Conservation (phyloP, 2,329 filamentous ascomycete species). For the Rasamsonia emersonii region DNA sequence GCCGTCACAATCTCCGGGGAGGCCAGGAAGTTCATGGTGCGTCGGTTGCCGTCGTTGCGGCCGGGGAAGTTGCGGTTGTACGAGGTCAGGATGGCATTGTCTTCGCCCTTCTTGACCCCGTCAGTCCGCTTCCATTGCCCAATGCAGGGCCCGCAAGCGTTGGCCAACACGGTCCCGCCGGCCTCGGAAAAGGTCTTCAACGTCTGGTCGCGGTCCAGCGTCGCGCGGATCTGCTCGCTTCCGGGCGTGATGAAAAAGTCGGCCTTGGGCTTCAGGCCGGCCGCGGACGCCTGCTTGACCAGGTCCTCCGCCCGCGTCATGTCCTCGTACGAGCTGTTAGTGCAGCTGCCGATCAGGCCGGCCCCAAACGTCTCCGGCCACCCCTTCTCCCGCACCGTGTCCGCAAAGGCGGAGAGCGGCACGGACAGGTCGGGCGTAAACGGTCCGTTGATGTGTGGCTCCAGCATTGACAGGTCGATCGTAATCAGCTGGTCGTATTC, state of each 20-base stretch:
- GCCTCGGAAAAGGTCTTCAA: conserved; percentile 77
- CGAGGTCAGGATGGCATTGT: conserved; percentile 90
- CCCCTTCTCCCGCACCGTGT: conserved; percentile 69
- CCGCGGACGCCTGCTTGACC: conserved; percentile 79
- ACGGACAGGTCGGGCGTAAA: conserved; percentile 95
- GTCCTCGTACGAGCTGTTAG: conserved; percentile 97
- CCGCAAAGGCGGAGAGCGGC: conserved; percentile 81
- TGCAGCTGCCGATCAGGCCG: conserved; percentile 94
- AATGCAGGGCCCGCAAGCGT: conserved; percentile 90
- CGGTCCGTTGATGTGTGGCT: conserved; percentile 94
- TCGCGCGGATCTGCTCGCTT: conserved; percentile 93
- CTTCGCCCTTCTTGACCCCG: conserved; percentile 70
- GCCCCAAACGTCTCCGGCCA: conserved; percentile 91
- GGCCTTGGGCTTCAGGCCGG: conserved; percentile 80
- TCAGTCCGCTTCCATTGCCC: conserved; percentile 94
- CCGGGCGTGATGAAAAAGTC: conserved; percentile 96
- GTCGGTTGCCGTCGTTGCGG: conserved; percentile 91
- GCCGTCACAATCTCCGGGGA: conserved; percentile 95
- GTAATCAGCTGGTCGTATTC: conserved; percentile 86
- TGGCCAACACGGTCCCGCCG: conserved; percentile 82
- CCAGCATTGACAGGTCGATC: conserved; percentile 80
- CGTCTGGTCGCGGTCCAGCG: conserved; percentile 79
- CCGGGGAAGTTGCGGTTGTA: conserved; percentile 99
- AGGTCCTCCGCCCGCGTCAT: conserved; percentile 94
- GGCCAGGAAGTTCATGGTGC: conserved; percentile 97